phyloP scores from a whole-genome alignment of 1,284 basidiomycete genomes.

The Irpex sp. region DNA sequence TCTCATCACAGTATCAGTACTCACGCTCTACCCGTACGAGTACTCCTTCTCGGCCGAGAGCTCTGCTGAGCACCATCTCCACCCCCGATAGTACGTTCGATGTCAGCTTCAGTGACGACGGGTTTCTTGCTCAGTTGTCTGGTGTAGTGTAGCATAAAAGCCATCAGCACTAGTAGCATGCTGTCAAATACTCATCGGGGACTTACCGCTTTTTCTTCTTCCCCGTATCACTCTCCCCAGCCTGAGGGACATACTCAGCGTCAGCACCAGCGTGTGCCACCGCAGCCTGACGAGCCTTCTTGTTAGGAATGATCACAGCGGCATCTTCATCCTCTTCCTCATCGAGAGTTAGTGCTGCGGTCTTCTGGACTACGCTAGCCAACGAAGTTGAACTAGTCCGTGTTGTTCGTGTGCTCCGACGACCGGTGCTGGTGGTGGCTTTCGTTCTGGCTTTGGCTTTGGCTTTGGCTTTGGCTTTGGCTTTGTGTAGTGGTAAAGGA shows the following conservation, averaged over 20 bases:
- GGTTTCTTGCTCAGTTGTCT: conserved; percentile 39
- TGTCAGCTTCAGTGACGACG: conserved; percentile 39
- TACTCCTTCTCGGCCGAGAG: conserved; percentile 13
- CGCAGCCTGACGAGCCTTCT: conserved; percentile 21
- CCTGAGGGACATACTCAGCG: conserved; percentile 21
- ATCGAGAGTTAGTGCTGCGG: conserved; percentile 10
- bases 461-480: no score
- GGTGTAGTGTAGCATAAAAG: no score
- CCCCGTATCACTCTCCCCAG: conserved; percentile 26
- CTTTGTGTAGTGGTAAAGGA: not conserved
- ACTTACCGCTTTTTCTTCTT: conserved; percentile 45
- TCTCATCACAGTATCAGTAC: no score
- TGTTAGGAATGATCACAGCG: conserved; percentile 26
- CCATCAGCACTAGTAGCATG: no score
- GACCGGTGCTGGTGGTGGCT: not conserved
- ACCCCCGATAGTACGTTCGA: conserved; percentile 22
- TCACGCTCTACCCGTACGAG: no score
- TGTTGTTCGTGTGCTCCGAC: not conserved
- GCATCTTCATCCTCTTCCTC: conserved; percentile 21
- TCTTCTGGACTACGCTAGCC: not conserved
- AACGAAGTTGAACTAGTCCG: not conserved
- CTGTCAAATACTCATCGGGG: no score
- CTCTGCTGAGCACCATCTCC: conserved; percentile 13
- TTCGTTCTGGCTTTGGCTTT: not conserved
- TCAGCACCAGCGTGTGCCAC: conserved; percentile 15